Base-by-base conservation (phyloP, 2,329 filamentous ascomycete species). In the Parastagonospora nodorum region DNA sequence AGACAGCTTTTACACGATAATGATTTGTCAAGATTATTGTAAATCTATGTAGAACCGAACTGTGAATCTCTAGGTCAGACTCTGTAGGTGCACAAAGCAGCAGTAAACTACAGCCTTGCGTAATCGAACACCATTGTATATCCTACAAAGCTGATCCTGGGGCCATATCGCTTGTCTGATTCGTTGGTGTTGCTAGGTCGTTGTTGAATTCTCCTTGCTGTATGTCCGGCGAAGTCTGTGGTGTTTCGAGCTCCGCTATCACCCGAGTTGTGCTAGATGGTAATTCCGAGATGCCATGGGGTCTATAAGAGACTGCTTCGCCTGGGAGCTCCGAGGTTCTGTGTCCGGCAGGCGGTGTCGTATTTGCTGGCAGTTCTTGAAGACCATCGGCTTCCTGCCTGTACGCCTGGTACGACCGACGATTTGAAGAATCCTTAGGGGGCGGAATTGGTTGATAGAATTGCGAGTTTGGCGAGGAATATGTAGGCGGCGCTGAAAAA, bases 291-390 rank as follows among this genome's bases (percentile, higher is more conserved):
- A 57, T 57, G 15, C 55, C 53, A 15, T 62, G 50, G 8, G 45
- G 43, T 27, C 36, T 37, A 24, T 24, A 43, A 10, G 45, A 39
- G 5, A 58, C 53, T 24, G 37, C 35, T 4, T 56, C 57, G 10
- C 58, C 63, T n/a, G 62, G 64, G 12, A 68, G 59, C 47, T 69
- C 66, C 0, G 57, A 66, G 44, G 50, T 61, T 40, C 55, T 57
- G 29, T 56, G 36, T 10, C 49, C 31, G 36, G 36, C 31, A 37
- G 54, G 5, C 32, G 50, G 31, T n/a, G 45, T 6, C 5, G 48
- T 14, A 8, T 58, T 58, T 15, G 57, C 52, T 16, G 57, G 55
- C n/a, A 66, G 53, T 35, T 66, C 63, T 38, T 60, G 56, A 7
- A 56, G 61, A 6, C 48, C 60, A 16, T 44, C 45, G 14, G 50